phyloP scores from a whole-genome alignment of 257 asterid genomes.

The Scutellaria minor region DNA sequence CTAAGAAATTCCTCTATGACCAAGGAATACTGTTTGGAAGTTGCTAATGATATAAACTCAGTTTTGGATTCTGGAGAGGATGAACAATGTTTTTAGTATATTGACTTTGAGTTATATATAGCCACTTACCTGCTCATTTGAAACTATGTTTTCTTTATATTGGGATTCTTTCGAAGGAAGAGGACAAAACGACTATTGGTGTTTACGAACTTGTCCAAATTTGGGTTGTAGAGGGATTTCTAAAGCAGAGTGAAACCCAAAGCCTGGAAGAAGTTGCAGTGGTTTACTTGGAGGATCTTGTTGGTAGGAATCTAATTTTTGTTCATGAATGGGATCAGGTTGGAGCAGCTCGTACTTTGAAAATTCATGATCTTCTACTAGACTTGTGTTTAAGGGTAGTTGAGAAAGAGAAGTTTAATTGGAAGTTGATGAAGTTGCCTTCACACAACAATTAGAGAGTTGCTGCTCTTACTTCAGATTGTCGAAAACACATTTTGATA shows the following conservation, averaged over 20 bases:
- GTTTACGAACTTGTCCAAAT: too few species aligned
- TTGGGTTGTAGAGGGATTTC: too few species aligned
- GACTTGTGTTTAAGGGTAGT: background rate
- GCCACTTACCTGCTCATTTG: too few species aligned
- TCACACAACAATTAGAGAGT: background rate
- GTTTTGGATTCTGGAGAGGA: too few species aligned
- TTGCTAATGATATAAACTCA: background rate
- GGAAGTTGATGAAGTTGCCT: background rate
- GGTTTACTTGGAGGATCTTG: slow-evolving; percentile 14
- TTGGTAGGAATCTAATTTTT: slow-evolving; percentile 19
- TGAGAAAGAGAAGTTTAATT: background rate
- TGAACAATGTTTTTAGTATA: too few species aligned
- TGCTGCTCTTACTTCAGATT: background rate
- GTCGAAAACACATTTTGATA: background rate
- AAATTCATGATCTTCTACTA: slow-evolving; percentile 23
- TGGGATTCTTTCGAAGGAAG: too few species aligned
- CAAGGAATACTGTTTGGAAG: background rate
- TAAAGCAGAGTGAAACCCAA: background rate
- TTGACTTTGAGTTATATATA: too few species aligned
- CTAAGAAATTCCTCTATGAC: background rate
- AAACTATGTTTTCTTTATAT: too few species aligned
- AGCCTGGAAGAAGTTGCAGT: slow-evolving; percentile 19
- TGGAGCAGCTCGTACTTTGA: too few species aligned
- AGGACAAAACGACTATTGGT: too few species aligned
- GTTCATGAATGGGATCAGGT: too few species aligned